Conservation (phyloP, 177 flowering plant species). For the Vitis hybrid region DNA sequence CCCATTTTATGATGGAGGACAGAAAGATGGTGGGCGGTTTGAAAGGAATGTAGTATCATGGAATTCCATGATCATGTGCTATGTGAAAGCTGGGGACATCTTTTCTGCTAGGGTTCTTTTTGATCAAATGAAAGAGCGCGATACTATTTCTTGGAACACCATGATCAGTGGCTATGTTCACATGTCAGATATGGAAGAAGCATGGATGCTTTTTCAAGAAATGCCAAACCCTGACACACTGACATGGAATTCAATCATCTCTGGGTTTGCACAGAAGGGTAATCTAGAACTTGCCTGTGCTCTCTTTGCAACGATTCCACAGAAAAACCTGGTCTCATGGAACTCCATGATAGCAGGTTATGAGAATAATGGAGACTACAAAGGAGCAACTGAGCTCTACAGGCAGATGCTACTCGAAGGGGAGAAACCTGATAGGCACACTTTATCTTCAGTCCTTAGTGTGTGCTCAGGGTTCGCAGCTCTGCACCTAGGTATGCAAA, state of each 20-base stretch:
- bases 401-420: slow-evolving; percentile 40
- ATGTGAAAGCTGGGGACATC: slow-evolving; percentile 46
- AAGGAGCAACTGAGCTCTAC: slow-evolving; percentile 40
- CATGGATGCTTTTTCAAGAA: slow-evolving; percentile 34
- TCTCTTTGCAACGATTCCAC: slow-evolving; percentile 45
- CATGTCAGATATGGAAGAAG: slow-evolving; percentile 37
- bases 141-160: slow-evolving; percentile 62
- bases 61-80: slow-evolving; percentile 68
- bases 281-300: slow-evolving; percentile 36
- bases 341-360: slow-evolving; percentile 59
- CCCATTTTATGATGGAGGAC: slow-evolving; percentile 19
- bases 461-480: slow-evolving; percentile 45
- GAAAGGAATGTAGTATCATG: slow-evolving; percentile 52
- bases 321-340: slow-evolving; percentile 57
- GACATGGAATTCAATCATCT: slow-evolving; percentile 62
- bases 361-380: slow-evolving; percentile 45
- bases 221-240: slow-evolving; percentile 50
- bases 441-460: slow-evolving; percentile 53
- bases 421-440: slow-evolving; percentile 54
- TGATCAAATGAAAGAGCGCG: slow-evolving; percentile 50
- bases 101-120: slow-evolving; percentile 45
- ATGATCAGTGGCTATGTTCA: slow-evolving; percentile 58
- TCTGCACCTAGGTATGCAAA: slow-evolving; percentile 49
- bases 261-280: slow-evolving; percentile 46
- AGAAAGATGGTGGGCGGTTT: slow-evolving; percentile 15